Base-by-base conservation (phyloP, 208 protist genomes). In the Leishmania braziliensis region DNA sequence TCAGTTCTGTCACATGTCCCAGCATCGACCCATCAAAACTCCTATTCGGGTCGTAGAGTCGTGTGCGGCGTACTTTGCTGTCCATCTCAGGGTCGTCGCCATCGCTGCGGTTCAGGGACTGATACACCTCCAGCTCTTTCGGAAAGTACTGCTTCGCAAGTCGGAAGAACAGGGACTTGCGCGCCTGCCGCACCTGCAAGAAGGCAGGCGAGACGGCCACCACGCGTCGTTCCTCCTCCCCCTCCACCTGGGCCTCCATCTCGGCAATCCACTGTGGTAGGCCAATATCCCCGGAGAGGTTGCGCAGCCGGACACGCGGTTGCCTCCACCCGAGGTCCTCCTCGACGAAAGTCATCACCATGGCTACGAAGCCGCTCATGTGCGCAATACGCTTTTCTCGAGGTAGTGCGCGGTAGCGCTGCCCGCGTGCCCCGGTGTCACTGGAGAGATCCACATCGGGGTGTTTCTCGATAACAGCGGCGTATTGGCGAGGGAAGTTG, bases 271-370 rank as follows among this genome's bases (percentile, higher is more conserved):
- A 98, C 83, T 96, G 93, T 33, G 93, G 91, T 43, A 96, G 81
- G 29, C 92, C 92, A 29, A 96, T 78, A 46, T 92, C 87, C 39
- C 85, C 86, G 18, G 89, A 91, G 0, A 87, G 78, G 84, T 95
- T 96, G 80, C 93, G 91, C 63, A 96, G 85, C 2, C 95, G 92
- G 46, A 98, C 84, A 29, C 95, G 90, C 70, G 90, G 86, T 79
- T 96, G 91, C 48, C 89, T 82, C 95, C 95, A 98, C 16, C 95
- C 95, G 26, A 96, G 87, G 84, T 98, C 95, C 80, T 98, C 93
- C 83, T 96, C 91, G 29, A 85, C 93, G 84, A 98, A 94, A 53
- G 89, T 89, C 60, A 83, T 63, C 66, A 98, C 88, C 62, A 96
- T 88, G 3, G 86, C 77, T 51, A 94, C 90, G 50, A 98, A 78